Conservation (phyloP, 2,329 filamentous ascomycete species). For the Elsinoe batatas region DNA sequence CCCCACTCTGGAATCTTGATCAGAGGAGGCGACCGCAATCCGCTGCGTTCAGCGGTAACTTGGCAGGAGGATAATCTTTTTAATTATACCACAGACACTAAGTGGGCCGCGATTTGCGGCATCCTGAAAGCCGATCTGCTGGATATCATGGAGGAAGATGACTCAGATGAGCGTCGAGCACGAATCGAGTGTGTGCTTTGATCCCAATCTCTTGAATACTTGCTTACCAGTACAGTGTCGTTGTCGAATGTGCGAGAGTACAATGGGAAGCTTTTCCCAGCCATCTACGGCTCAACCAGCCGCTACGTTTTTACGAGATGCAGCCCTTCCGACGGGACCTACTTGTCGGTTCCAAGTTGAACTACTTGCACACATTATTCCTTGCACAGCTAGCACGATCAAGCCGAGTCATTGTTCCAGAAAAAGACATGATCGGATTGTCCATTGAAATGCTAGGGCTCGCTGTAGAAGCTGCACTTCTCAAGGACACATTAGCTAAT, state of each 20-base stretch:
- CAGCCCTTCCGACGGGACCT: constrained; percentile 26
- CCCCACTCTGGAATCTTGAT: background rate
- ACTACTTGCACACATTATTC: constrained; percentile 28
- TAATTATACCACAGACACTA: constrained; percentile 21
- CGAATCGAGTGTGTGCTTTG: constrained; percentile 15
- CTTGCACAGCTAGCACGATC: constrained; percentile 22
- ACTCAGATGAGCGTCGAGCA: constrained; percentile 13
- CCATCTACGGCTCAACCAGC: constrained; percentile 19
- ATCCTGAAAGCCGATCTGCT: constrained; percentile 27
- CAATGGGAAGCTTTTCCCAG: constrained; percentile 23
- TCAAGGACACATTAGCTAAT: constrained; percentile 25
- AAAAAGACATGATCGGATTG: constrained; percentile 20
- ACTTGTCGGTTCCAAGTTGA: constrained; percentile 25
- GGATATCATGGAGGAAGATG: constrained; percentile 22
- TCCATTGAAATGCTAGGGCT: constrained; percentile 25
- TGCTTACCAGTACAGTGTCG: constrained; percentile 14
- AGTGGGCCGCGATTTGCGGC: constrained; percentile 26
- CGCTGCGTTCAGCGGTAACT: background rate
- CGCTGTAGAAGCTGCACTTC: constrained; percentile 24
- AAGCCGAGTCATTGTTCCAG: constrained; percentile 20
- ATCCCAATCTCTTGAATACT: background rate
- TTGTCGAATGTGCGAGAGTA: constrained; percentile 17
- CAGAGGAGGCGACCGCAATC: background rate
- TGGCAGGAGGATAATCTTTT: constrained; percentile 18
- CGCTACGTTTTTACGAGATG: constrained; percentile 15